Conservation (phyloP, 2,329 filamentous ascomycete genomes). For the Juglanconis sp. region DNA sequence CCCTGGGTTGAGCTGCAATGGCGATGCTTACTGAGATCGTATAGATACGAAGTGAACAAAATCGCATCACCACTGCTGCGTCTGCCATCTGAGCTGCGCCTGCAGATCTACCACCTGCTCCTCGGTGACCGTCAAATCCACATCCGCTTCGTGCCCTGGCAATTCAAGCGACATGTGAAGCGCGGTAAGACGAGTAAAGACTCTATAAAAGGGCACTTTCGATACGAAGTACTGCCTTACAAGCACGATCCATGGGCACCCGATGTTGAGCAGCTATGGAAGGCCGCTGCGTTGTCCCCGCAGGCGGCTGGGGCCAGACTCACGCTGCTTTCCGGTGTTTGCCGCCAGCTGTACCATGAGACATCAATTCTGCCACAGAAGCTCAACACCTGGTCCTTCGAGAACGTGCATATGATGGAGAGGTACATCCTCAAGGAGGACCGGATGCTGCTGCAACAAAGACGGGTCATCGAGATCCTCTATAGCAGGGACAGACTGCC, state of each 20-base stretch:
- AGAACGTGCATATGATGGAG: conserved; percentile 30
- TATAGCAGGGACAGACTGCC: conserved; percentile 26
- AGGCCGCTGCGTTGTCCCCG: background rate
- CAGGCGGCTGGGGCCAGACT: conserved; percentile 20
- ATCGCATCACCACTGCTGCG: conserved; percentile 27
- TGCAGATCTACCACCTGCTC: conserved; percentile 32
- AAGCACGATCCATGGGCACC: conserved; percentile 28
- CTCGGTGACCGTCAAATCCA: conserved; percentile 32
- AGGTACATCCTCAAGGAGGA: conserved; percentile 31
- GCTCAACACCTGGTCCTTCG: conserved; percentile 34
- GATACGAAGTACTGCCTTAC: conserved; percentile 25
- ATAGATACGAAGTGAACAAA: conserved; percentile 27
- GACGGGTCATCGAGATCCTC: conserved; percentile 29
- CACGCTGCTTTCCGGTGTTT: conserved; percentile 31
- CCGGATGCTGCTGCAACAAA: conserved; percentile 27
- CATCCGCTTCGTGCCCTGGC: conserved; percentile 28
- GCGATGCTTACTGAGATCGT: background rate
- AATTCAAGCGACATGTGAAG: conserved; percentile 20
- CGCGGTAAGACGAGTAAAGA: conserved; percentile 20
- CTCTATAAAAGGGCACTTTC: conserved; percentile 27
- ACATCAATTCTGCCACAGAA: conserved; percentile 32
- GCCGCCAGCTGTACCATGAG: conserved; percentile 35
- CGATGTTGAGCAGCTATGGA: conserved; percentile 2
- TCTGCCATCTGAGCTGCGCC: conserved; percentile 31
- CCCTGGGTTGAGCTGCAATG: background rate